Evolutionary conservation across 805 yeast genomes (phyloP), one percentile per base, ranked within the genome.

Genomic region (Maudiozyma turicensis): DNA sequence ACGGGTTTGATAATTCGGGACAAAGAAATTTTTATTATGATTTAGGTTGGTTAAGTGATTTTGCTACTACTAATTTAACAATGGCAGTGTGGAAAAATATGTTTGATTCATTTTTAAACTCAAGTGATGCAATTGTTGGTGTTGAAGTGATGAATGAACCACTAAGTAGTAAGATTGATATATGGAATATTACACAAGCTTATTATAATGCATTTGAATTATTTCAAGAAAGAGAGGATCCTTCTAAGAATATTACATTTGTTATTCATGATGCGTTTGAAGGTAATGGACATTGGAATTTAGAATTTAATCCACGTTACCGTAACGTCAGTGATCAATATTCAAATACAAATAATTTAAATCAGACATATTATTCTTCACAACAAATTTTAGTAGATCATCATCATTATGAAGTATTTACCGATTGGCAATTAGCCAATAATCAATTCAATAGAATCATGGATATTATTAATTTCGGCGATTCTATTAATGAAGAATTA

Each of bases 371-470:
- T 26, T 72, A 71, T 52, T 71, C 69, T 63, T 76, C 80, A 74
- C 60, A 70, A 15, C 77, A 81, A 58, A 82, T 86, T 44, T 75
- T 86, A 32, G 72, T 89, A 46, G 96, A 90, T 65, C 95, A 87
- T 69, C 96, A 90, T 68, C 87, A 84, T 64, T 90, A 90, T 68
- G 95, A 89, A 70, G 91, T 88, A 20, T 90, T 91, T 65, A 73
- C 81, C 13, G 73, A 73, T 39, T 79, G 71, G 29, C 86, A 86
- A 67, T 74, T 88, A 49, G 58, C 69, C 46, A 73, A 66, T 50
- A 46, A 72, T 52, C 61, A 65, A 58, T 49, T 51, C 48, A 53
- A 65, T 51, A 58, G 75, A 60, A 31, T 61, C 3, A 46, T 56
- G 48, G 52, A 58, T 50, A 66, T 60, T 60, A 65, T 61, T 53